These are phyloP conservation scores for Phallus indusiatus DNA, from an alignment of 768 basidiomycete species.

Conservation along the genomic window DNA sequence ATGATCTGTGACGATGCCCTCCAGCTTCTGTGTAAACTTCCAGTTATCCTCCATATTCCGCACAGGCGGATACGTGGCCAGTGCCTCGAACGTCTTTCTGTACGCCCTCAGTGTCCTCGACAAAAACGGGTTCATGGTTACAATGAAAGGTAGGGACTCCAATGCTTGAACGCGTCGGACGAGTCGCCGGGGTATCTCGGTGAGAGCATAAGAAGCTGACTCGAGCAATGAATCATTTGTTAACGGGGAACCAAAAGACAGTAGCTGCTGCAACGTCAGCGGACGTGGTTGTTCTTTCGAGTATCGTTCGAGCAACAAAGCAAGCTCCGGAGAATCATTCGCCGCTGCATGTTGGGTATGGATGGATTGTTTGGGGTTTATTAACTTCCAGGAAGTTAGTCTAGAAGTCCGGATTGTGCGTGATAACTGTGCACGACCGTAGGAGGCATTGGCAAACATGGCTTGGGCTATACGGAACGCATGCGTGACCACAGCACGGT, in stretches of 20 bases:
- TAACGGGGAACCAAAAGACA: slow-evolving; percentile 69
- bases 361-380: neutral
- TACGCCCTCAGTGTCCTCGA: slow-evolving; percentile 59
- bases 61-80: slow-evolving; percentile 59
- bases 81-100: slow-evolving; percentile 56
- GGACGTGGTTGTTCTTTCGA: slow-evolving; percentile 56
- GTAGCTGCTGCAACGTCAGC: slow-evolving; percentile 59
- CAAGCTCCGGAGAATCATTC: slow-evolving; percentile 35
- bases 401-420: neutral
- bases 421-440: neutral
- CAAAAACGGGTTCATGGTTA: slow-evolving; percentile 85
- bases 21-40: slow-evolving; percentile 57
- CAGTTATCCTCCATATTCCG: slow-evolving; percentile 61
- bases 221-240: slow-evolving; percentile 59
- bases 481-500: too few relatives aligned
- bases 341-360: neutral
- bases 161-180: slow-evolving; percentile 66
- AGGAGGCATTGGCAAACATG: neutral
- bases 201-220: slow-evolving; percentile 65
- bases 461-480: neutral
- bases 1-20: slow-evolving; percentile 63
- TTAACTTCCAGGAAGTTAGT: neutral
- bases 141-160: slow-evolving; percentile 76
- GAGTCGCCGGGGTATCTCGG: slow-evolving; percentile 70
- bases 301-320: slow-evolving; percentile 52